phyloP scores from a whole-genome alignment of 2,329 filamentous ascomycete species.

The Cadophora malorum region DNA sequence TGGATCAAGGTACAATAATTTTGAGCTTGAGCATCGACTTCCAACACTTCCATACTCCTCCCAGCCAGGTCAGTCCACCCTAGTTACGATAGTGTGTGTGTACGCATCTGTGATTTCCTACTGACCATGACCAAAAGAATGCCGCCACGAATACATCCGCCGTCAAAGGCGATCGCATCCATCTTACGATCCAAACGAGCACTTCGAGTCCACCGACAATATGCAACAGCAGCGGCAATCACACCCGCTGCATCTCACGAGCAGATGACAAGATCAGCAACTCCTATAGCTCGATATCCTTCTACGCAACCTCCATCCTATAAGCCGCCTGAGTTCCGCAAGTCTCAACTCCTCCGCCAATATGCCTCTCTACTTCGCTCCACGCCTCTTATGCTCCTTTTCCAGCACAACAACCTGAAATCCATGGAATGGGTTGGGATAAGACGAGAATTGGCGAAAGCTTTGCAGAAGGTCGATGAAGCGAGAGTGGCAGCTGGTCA shows the following conservation, averaged over 20 bases:
- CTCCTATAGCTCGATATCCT: slow-evolving; percentile 51
- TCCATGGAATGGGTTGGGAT: slow-evolving; percentile 71
- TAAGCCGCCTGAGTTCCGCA: slow-evolving; percentile 84
- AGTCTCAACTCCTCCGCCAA: slow-evolving; percentile 82
- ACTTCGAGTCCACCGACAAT: slow-evolving; percentile 48
- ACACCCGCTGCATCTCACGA: slow-evolving; percentile 55
- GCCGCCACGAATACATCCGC: slow-evolving; percentile 54
- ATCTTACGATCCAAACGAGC: slow-evolving; percentile 47
- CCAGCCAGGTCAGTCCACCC: slow-evolving; percentile 25
- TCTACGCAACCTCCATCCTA: slow-evolving; percentile 85
- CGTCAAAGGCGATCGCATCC: slow-evolving; percentile 42
- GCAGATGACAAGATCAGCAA: slow-evolving; percentile 52
- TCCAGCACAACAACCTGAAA: slow-evolving; percentile 78
- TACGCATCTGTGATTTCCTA: neutral
- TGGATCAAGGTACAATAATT: slow-evolving; percentile 16
- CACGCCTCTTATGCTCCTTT: slow-evolving; percentile 72
- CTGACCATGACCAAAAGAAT: slow-evolving; percentile 47
- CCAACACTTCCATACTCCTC: slow-evolving; percentile 1
- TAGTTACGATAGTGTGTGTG: slow-evolving; percentile 10
- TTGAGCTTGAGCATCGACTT: neutral
- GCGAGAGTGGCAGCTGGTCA: slow-evolving; percentile 52
- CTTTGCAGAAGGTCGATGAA: slow-evolving; percentile 68
- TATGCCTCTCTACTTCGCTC: slow-evolving; percentile 75
- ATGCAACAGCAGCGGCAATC: slow-evolving; percentile 58
- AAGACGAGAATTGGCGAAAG: slow-evolving; percentile 65